Evolutionary conservation across 2,329 filamentous ascomycete species (phyloP).

Genomic region (Aspergillus spinulosporus): DNA sequence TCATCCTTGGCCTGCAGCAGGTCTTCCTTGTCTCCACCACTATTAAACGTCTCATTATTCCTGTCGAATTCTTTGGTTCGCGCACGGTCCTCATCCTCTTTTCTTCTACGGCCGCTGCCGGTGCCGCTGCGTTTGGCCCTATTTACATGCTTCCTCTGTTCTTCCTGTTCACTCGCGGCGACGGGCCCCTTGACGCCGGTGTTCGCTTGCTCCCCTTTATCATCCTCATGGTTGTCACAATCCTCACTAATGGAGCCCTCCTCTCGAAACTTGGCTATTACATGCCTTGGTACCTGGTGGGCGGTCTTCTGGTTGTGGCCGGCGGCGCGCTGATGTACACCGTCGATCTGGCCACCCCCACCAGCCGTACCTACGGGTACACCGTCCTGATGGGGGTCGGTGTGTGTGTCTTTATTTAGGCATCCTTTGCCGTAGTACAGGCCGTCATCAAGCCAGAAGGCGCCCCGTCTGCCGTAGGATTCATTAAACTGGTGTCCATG

Average conservation of each 20-base stretch:
- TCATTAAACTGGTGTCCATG: too few relatives aligned
- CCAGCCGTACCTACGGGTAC: too few relatives aligned
- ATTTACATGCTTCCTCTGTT: slow-evolving; percentile 58
- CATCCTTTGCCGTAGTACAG: too few relatives aligned
- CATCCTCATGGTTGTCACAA: slow-evolving; percentile 13
- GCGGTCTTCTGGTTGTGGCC: slow-evolving; percentile 2
- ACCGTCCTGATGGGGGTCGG: too few relatives aligned
- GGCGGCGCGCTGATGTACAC: too few relatives aligned
- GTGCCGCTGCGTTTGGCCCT: slow-evolving; percentile 34
- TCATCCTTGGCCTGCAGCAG: slow-evolving; percentile 47
- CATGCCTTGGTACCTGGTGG: slow-evolving; percentile 28
- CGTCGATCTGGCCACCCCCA: too few relatives aligned
- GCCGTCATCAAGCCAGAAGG: too few relatives aligned
- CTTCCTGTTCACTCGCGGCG: slow-evolving; percentile 54
- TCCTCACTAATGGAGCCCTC: slow-evolving; percentile 24
- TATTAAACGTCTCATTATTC: slow-evolving; percentile 48
- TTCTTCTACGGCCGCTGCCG: slow-evolving; percentile 40
- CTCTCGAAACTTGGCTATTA: slow-evolving; percentile 20
- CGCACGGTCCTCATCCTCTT: slow-evolving; percentile 46
- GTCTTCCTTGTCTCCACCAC: slow-evolving; percentile 44
- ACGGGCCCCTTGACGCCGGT: slow-evolving; percentile 30
- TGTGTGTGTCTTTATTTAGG: too few relatives aligned
- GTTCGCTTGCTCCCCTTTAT: slow-evolving; percentile 34
- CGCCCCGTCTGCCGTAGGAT: too few relatives aligned
- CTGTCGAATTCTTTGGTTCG: slow-evolving; percentile 45